phyloP scores from a whole-genome alignment of 805 yeast species.

The Kluyveromyces starmeri region DNA sequence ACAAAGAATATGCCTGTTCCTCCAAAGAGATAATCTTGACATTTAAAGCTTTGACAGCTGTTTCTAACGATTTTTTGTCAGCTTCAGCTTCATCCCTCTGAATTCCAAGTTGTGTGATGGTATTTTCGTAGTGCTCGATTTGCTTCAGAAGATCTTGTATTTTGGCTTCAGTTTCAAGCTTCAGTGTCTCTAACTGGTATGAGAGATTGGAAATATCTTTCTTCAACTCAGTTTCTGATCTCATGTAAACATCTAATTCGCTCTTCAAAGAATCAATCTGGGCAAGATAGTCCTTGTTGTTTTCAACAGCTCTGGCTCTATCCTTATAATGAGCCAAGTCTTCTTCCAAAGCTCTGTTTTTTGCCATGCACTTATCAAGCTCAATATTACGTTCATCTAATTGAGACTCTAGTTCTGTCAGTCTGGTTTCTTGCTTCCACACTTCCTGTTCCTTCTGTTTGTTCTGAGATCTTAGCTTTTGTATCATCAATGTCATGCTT shows the following conservation, averaged over 20 bases:
- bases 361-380: constrained; percentile 39
- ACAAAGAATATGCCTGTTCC: constrained; percentile 50
- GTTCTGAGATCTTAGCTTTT: constrained; percentile 43
- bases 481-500: constrained; percentile 43
- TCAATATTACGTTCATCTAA: constrained; percentile 50
- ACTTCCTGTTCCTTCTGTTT: constrained; percentile 46
- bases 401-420: constrained; percentile 44
- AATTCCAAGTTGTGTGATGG: constrained; percentile 33
- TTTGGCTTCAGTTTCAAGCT: constrained; percentile 31
- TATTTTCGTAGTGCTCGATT: constrained; percentile 34
- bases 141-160: constrained; percentile 34
- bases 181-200: constrained; percentile 50
- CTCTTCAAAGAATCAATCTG: constrained; percentile 48
- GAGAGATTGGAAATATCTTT: constrained; percentile 55
- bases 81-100: constrained; percentile 36
- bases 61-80: constrained; percentile 38
- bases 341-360: constrained; percentile 44
- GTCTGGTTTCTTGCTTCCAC: constrained; percentile 44
- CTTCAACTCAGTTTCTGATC: constrained; percentile 56
- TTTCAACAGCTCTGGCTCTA: constrained; percentile 33
- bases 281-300: constrained; percentile 36
- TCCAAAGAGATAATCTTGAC: constrained; percentile 50
- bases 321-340: constrained; percentile 46
- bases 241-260: constrained; percentile 45
- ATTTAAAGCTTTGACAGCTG: constrained; percentile 36